Base-by-base conservation (phyloP, 345 rosid genomes). In the Turritis glabra region DNA sequence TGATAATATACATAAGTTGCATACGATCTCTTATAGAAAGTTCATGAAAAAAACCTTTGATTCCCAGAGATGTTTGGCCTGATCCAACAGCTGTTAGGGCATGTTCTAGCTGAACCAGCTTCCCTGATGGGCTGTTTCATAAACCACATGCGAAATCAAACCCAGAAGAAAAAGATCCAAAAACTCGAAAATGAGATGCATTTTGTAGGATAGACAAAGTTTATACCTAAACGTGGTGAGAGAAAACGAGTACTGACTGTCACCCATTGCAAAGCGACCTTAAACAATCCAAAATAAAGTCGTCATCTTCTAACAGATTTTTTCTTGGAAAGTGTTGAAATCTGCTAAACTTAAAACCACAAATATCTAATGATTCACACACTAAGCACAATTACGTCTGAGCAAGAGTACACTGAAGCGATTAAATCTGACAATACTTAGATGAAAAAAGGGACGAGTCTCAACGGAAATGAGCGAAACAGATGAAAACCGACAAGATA, bases 101-200 rank as follows among this genome's bases (percentile, higher is more conserved):
- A 75, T 94, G 97, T 82, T 94, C 98, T 62, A 91, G 90, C 90
- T 94, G 97, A 80, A 94, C 98, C 22, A 94, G 90, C 89, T 94
- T 91, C 8, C 98, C 97, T 9, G 97, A 91, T 62, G 98, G 98
- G 74, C 96, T 94, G 78, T 32, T 40, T 46, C 11, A 79, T 22
- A 64, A 54, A 54, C 68, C 56, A 78, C 15, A 38, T 64, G 44
- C 26, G 2, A 52, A 33, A 57, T 65, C 1, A 71, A 63, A 4
- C 56, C 5, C 47, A 12, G 3, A 15, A 37, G 23, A n/a, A 64
- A 62, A n/a, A 11, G 12, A 69, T 25, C 61, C 52, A 60, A 46
- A 64, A 40, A 22, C n/a, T 15, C 3, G 3, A 18, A 54, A 32
- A 2, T 40, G 23, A 58, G n/a, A 27, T 41, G 17, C 6, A 19